These are phyloP conservation scores for Claviceps sp. DNA, from an alignment of 2,329 filamentous ascomycete species.

Conservation along the genomic window DNA sequence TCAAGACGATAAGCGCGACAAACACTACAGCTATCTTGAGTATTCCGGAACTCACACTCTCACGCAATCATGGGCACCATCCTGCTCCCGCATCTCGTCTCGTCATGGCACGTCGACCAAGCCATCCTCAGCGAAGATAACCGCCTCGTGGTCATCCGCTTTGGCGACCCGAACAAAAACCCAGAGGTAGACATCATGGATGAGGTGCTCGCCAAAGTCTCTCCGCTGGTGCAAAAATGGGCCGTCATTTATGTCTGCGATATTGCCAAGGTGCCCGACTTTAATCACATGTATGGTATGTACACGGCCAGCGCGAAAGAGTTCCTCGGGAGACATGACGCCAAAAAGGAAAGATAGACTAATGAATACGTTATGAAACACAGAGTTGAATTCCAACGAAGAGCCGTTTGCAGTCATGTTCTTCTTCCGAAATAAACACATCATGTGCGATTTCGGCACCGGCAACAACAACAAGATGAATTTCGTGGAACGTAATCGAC, in stretches of 20 bases:
- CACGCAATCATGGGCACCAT: constrained; percentile 55
- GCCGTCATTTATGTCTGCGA: constrained; percentile 90
- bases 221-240: constrained; percentile 87
- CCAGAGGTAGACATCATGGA: constrained; percentile 68
- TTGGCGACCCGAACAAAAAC: constrained; percentile 54
- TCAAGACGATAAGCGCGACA: neutral
- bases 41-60: too few species aligned
- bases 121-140: constrained; percentile 82
- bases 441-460: constrained; percentile 96
- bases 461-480: constrained; percentile 99
- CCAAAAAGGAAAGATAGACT: neutral
- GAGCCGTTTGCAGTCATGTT: constrained; percentile 91
- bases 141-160: constrained; percentile 83
- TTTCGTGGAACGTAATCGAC: constrained; percentile 89
- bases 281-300: constrained; percentile 82
- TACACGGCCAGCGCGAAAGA: neutral
- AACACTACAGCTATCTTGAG: too few species aligned
- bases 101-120: constrained; percentile 97
- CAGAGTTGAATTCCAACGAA: constrained; percentile 7
- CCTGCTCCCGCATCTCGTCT: constrained; percentile 78
- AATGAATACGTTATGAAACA: neutral
- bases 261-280: constrained; percentile 79
- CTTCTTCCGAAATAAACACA: constrained; percentile 97
- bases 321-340: too few species aligned
- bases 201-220: constrained; percentile 88